Base-by-base conservation (phyloP, 2,329 filamentous ascomycete species). In the Aspergillus brasiliensis region DNA sequence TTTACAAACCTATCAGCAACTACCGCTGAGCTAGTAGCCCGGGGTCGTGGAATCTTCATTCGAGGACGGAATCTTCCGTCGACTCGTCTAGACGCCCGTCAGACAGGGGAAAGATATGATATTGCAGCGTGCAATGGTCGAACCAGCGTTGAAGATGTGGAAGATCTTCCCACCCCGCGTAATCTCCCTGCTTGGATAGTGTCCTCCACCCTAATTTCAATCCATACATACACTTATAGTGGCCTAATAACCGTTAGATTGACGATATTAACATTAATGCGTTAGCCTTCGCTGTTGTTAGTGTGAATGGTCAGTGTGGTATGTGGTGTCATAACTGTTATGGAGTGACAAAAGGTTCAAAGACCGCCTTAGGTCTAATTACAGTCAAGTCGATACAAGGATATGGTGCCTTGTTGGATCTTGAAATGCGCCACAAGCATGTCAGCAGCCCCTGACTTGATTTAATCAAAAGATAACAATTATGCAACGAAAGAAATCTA, bases 101-200 rank as follows among this genome's bases (percentile, higher is more conserved):
- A 52, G 13, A 59, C 42, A 53, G 52, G 57, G 52, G 44, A 17
- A 34, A 34, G 34, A 51, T 17, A 38, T 40, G 38, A 49, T 31
- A 31, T 61, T 37, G 38, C 34, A 55, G 59, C 31, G 25, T 55
- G 44, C 23, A 21, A 28, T 23, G 48, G 48, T 38, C 56, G 21
- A 46, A 28, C 56, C 37, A 58, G 21, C 42, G 17, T 51, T 19
- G 31, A 25, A 52, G 40, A 28, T 31, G 44, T 23, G 27, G 62
- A 60, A 58, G 60, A 62, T 60, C 60, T 58, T 62, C 55, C 62
- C n/a, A n/a, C n/a, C 62, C 62, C 60, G 63, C 63, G 61, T 52
- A 49, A 59, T 59, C 51, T 61, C 59, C 56, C n/a, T 46, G 38
- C 31, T 54, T 19, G 25, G 42, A 55, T 17, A 15, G 23, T 40